Evolutionary conservation across 345 rosid genomes (phyloP).

Genomic region (Atalantia buxifolia): DNA sequence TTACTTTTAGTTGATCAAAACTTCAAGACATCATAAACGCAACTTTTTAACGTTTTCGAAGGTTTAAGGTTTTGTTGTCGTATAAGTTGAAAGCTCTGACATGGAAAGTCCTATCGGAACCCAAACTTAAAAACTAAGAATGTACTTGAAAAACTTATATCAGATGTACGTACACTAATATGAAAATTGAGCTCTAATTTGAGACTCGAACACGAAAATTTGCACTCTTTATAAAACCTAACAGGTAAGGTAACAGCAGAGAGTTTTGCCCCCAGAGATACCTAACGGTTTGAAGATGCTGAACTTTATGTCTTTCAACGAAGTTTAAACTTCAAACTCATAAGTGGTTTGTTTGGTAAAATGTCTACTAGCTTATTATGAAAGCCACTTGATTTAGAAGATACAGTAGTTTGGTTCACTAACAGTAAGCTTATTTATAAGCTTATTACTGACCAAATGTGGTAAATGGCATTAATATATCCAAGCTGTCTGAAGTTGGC

Average conservation of each 20-base stretch:
- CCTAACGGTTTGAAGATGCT: neutral
- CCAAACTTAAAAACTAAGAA: too few relatives aligned
- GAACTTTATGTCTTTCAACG: neutral
- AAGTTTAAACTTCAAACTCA: slow-evolving; percentile 2
- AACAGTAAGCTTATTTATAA: too few relatives aligned
- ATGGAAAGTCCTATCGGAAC: too few relatives aligned
- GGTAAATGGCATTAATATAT: neutral
- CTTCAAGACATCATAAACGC: neutral
- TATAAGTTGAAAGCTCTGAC: too few relatives aligned
- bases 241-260: neutral
- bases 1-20: neutral
- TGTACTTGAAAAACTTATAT: too few relatives aligned
- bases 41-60: neutral
- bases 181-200: too few relatives aligned
- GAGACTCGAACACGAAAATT: too few relatives aligned
- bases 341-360: neutral
- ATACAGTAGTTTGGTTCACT: neutral
- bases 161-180: too few relatives aligned
- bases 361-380: neutral
- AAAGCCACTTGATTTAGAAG: neutral
- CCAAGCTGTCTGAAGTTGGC: neutral
- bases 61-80: too few relatives aligned
- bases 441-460: neutral
- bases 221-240: neutral
- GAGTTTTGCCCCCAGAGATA: neutral